phyloP scores from a whole-genome alignment of 2,329 filamentous ascomycete genomes.

The Epichloe hybrida region DNA sequence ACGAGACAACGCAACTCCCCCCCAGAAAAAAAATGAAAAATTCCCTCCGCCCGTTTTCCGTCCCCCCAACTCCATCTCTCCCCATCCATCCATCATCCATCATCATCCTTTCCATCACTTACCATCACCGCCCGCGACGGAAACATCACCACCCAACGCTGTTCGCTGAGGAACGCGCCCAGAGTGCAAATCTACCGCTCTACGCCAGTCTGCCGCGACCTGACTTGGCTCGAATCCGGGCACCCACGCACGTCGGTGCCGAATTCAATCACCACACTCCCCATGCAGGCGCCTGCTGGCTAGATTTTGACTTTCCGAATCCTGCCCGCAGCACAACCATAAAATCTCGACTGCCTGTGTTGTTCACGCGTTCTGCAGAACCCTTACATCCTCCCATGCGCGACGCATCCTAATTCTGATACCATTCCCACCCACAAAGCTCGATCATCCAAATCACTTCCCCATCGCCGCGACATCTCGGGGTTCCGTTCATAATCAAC shows the following conservation, averaged over 20 bases:
- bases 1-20: constrained; percentile 21
- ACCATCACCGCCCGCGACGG: constrained; percentile 15
- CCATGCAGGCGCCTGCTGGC: constrained; percentile 7
- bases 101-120: constrained; percentile 10
- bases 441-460: background rate
- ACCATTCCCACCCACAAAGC: background rate
- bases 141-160: constrained; percentile 12
- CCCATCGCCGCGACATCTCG: background rate
- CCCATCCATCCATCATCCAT: constrained; percentile 9
- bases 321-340: background rate
- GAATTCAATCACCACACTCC: constrained; percentile 11
- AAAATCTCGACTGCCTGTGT: background rate
- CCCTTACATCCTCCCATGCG: background rate
- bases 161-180: background rate
- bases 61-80: constrained; percentile 11
- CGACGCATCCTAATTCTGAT: background rate
- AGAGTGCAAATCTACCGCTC: constrained; percentile 9
- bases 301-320: background rate
- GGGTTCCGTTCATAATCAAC: background rate
- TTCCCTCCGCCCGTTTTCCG: constrained; percentile 14
- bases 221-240: constrained; percentile 13
- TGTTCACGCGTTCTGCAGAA: background rate
- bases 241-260: background rate
- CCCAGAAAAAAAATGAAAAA: constrained; percentile 17
- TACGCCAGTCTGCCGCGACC: constrained; percentile 16